Conservation (phyloP, 352 stramenopile species). For the Phytophthora cryptogea region DNA sequence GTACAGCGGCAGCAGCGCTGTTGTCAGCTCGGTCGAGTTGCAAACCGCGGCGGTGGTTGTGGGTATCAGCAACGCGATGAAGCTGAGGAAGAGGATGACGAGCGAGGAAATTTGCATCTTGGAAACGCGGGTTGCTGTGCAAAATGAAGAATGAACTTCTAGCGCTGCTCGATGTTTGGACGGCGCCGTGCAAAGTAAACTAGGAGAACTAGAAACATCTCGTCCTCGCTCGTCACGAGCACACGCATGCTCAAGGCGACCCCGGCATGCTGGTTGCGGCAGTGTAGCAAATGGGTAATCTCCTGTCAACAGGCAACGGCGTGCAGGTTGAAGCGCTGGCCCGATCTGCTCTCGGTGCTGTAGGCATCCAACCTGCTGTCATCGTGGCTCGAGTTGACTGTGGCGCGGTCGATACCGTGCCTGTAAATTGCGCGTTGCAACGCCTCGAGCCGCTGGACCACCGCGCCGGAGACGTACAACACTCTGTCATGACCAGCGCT, state of each 20-base stretch:
- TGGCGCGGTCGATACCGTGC: no score
- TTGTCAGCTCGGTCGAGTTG: constrained; percentile 21
- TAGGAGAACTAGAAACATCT: no score
- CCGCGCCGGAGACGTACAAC: neutral
- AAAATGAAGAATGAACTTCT: constrained; percentile 7
- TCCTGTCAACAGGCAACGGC: no score
- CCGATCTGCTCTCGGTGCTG: no score
- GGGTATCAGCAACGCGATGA: constrained; percentile 11
- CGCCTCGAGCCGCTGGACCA: neutral
- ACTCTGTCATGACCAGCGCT: neutral
- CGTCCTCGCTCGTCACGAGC: no score
- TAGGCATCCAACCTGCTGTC: no score
- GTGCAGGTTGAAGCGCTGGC: no score
- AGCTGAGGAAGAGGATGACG: constrained; percentile 27
- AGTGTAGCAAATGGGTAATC: no score
- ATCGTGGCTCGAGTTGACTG: no score
- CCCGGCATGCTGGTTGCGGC: no score
- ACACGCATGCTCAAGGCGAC: no score
- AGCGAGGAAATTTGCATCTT: constrained; percentile 33
- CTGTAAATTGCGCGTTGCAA: neutral
- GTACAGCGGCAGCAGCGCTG: constrained; percentile 9
- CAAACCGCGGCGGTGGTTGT: constrained; percentile 15
- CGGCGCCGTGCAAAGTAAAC: neutral
- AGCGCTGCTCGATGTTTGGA: neutral
- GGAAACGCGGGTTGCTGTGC: neutral